phyloP scores from a whole-genome alignment of 2,329 filamentous ascomycete species.

The Penicillium vulpinum region DNA sequence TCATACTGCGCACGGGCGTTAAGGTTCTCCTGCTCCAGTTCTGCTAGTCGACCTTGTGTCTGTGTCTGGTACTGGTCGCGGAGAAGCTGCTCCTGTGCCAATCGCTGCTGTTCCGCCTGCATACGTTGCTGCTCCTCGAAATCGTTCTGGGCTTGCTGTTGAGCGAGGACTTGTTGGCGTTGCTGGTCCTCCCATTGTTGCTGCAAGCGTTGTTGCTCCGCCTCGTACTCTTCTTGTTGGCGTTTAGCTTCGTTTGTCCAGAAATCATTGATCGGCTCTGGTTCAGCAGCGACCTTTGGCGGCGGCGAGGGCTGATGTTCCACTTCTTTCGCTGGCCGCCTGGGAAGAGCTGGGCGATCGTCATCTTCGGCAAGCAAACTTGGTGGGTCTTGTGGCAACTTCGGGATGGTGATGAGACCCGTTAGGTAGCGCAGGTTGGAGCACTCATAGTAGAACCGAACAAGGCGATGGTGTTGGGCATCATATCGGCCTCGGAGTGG shows the following conservation, averaged over 20 bases:
- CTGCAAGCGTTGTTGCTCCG: conserved; percentile 85
- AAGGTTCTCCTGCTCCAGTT: conserved; percentile 91
- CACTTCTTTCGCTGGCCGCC: conserved; percentile 69
- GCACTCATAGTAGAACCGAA: conserved; percentile 99
- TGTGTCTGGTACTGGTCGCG: conserved; percentile 89
- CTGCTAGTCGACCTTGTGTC: conserved; percentile 91
- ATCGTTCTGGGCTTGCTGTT: conserved; percentile 84
- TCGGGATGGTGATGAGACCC: conserved; percentile 92
- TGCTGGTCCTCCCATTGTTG: conserved; percentile 82
- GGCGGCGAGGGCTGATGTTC: conserved; percentile 68
- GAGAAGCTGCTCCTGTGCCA: conserved; percentile 86
- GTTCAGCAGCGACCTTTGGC: conserved; percentile 69
- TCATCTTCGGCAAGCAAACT: conserved; percentile 86
- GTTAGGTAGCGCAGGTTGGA: conserved; percentile 96
- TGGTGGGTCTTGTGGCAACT: conserved; percentile 89
- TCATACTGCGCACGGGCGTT: conserved; percentile 94
- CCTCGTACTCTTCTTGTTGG: conserved; percentile 92
- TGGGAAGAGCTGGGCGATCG: conserved; percentile 76
- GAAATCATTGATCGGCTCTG: conserved; percentile 94
- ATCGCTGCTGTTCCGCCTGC: conserved; percentile 82
- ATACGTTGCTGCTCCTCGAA: conserved; percentile 93
- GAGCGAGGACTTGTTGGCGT: conserved; percentile 75
- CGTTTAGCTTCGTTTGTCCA: conserved; percentile 92
- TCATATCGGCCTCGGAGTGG: conserved; percentile 87
- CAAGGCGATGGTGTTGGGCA: conserved; percentile 91